Evolutionary conservation across 2,329 filamentous ascomycete species (phyloP), one percentile per base, ranked within the genome.

Genomic region (Gaeumannomyces sp.): DNA sequence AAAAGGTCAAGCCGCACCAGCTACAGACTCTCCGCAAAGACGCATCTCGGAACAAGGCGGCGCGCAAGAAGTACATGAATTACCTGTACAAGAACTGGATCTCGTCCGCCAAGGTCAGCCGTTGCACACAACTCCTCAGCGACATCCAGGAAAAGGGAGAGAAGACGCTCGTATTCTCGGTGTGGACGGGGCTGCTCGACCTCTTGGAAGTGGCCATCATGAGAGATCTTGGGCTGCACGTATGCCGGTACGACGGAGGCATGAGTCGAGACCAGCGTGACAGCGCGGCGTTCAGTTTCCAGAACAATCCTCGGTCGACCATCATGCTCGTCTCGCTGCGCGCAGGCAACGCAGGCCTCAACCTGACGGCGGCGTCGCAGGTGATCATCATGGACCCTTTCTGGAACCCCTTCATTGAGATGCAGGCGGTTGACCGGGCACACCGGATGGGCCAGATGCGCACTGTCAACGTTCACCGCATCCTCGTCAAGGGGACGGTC

Each of bases 351-450:
- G 88, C 93, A 0, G 93, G 93, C 1, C 83, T 97, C 60, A 97
- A 97, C 72, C 82, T 97, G 28, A 91, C 90, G 56, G 86, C 87
- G 25, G 93, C 93, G 0, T 92, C 88, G 1, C 89, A 92, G 68
- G 91, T 97, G 69, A 92, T 97, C 74, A 90, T 97, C 68, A 87
- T 96, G 72, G 93, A 97, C 73, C 93, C 93, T 0, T 96, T 96
- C 78, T 97, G 92, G 92, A 97, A 97, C 68, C 93, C 93, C 0
- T 96, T 90, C 73, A 90, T 96, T 61, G 93, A 97, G 77, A 92
- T 93, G 76, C 93, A 97, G 76, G 93, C 93, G 4, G 89, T 97
- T 62, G 93, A 96, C 74, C 89, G 93, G 28, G 91, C 93, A 2
- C 90, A 97, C 75, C 89, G 93, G 13, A 93, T 97, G 69, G 93